Base-by-base conservation (phyloP, 441 rosid genomes). In the Gossypium gossypioides region DNA sequence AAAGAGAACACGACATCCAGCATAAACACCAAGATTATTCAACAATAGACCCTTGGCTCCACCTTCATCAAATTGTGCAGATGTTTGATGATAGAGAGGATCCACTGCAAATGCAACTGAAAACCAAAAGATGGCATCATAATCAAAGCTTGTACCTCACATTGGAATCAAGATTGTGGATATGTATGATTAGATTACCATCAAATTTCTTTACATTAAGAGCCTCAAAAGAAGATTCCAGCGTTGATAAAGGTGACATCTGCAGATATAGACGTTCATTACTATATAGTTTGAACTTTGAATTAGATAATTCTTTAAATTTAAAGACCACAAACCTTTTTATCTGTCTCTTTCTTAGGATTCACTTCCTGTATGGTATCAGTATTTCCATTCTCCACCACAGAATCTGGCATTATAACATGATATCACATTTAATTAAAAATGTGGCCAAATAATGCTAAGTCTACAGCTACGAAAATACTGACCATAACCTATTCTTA, bases 41-140 rank as follows among this genome's bases (percentile, higher is more conserved):
- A 94, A 79, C 76, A 94, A 69, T 48, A 94, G 87, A 72, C 96
- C 98, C 82, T 85, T 94, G 56, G 91, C 96, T 76, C 98, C 97
- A 73, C 97, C 98, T 89, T 90, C 98, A 77, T 94, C 97, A 80
- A 91, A 90, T 79, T 91, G 93, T 58, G 98, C 98, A 69, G 97
- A 90, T 54, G 98, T 91, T 76, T 94, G 97, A 78, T 90, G 96
- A 83, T 94, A 94, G 50, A 94, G 84, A 10, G 98, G 97, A 85
- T 91, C 98, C 77, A 94, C 98, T 2, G 89, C 88, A 84, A 94
- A 91, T 55, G 98, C 97, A 85, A 82, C 98, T 94, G 83, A 57
- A 75, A 82, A 74, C 54, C 63, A 71, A 78, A 29, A 54, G 76
- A 70, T 10, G 46, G 18, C 34, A 58, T 81, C 18, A 76, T 25